A percentile compares a stretch with the other conserved stretches of the same genome.
Conservation (phyloP, 257 asterid species). For the Nicotiana paniculata region DNA sequence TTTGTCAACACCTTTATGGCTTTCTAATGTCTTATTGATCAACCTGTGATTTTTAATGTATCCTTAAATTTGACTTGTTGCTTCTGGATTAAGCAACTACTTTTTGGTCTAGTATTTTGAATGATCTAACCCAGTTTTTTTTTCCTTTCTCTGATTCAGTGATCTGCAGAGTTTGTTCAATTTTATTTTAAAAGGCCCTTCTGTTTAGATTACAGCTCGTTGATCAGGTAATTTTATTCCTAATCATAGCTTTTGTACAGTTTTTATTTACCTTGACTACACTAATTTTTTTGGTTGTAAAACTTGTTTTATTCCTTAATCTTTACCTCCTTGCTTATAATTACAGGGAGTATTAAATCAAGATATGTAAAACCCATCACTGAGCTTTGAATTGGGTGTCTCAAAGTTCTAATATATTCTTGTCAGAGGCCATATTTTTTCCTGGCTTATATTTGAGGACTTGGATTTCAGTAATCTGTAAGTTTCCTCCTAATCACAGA, state of each 20-base stretch:
- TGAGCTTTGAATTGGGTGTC: constrained; percentile 35
- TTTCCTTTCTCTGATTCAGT: background rate
- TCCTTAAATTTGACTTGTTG: background rate
- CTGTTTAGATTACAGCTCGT: background rate
- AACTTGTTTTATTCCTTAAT: constrained; percentile 7
- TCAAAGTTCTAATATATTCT: constrained; percentile 7
- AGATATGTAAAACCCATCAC: constrained; percentile 29
- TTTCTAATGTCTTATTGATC: constrained; percentile 4
- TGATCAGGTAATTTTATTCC: background rate
- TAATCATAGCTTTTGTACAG: background rate
- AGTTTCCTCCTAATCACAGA: background rate
- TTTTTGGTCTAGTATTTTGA: background rate
- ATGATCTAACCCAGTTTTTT: constrained; percentile 6
- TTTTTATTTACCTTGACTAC: background rate
- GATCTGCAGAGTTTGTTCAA: constrained; percentile 10
- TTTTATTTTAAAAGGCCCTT: background rate
- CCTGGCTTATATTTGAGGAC: constrained; percentile 8
- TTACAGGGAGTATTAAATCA: constrained; percentile 27
- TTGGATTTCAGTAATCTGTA: background rate
- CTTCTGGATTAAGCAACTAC: background rate
- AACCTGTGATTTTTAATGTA: constrained; percentile 12
- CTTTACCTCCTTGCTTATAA: constrained; percentile 7
- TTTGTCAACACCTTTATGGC: constrained; percentile 11
- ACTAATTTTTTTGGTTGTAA: background rate
- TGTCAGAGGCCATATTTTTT: constrained; percentile 9